phyloP scores from a whole-genome alignment of 1,139 yeast genomes.

The Protomyces pachydermus region DNA sequence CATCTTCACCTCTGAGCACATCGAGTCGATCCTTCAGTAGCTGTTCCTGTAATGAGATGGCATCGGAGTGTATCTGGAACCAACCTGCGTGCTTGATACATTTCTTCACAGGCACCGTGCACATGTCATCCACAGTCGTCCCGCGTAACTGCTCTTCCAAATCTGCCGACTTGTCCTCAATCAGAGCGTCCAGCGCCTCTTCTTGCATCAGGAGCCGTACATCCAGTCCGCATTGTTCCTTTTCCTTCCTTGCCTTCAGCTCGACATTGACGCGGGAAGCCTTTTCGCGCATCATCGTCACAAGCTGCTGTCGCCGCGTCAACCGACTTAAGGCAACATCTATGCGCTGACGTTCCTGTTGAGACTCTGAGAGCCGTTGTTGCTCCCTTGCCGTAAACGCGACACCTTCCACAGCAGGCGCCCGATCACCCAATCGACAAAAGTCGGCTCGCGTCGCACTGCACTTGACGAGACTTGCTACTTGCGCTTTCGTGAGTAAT shows the following conservation, averaged over 20 bases:
- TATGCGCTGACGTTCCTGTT: slow-evolving; percentile 6
- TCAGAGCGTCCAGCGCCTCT: slow-evolving; percentile 21
- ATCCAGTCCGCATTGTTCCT: slow-evolving; percentile 47
- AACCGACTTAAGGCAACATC: slow-evolving; percentile 28
- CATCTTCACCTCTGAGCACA: slow-evolving; percentile 29
- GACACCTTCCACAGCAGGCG: slow-evolving; percentile 36
- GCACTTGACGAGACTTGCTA: slow-evolving; percentile 40
- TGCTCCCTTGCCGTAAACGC: slow-evolving; percentile 30
- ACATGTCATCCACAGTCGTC: slow-evolving; percentile 40
- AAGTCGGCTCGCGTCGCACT: slow-evolving; percentile 40
- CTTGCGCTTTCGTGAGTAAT: slow-evolving; percentile 31
- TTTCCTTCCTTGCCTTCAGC: slow-evolving; percentile 34
- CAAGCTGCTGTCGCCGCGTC: slow-evolving; percentile 28
- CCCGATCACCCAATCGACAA: slow-evolving; percentile 39
- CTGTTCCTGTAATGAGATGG: slow-evolving; percentile 31
- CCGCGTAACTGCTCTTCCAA: slow-evolving; percentile 29
- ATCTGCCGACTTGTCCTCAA: slow-evolving; percentile 31
- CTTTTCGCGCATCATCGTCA: slow-evolving; percentile 33
- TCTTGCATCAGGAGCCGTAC: slow-evolving; percentile 36
- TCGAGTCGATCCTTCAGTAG: slow-evolving; percentile 25
- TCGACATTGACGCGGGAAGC: slow-evolving; percentile 26
- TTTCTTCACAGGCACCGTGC: slow-evolving; percentile 60
- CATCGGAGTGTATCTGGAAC: slow-evolving; percentile 46
- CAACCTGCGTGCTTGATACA: slow-evolving; percentile 66
- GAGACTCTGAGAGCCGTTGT: slow-evolving; percentile 11